Evolutionary conservation across 805 yeast species (phyloP).

Genomic region (Yarrowia bubula): DNA sequence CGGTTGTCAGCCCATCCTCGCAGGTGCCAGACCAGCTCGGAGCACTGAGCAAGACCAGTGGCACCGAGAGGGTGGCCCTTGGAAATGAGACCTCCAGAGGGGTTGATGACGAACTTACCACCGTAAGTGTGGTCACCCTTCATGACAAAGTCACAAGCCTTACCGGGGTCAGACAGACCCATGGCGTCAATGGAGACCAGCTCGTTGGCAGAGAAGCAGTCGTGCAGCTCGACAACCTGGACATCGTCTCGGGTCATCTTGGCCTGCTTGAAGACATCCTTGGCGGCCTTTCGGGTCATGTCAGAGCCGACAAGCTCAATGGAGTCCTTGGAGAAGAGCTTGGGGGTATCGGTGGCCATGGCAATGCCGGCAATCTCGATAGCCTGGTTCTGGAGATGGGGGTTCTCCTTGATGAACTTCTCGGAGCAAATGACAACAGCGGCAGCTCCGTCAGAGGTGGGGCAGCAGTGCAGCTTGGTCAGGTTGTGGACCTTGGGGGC

Average conservation of each 20-base stretch:
- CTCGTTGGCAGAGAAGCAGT: conserved; percentile 36
- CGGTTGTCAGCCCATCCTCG: conserved; percentile 36
- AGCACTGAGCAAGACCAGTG: conserved; percentile 35
- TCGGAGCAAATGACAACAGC: conserved; percentile 34
- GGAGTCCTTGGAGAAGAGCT: conserved; percentile 31
- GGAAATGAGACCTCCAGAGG: conserved; percentile 35
- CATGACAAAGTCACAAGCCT: conserved; percentile 32
- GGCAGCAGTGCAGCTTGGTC: conserved; percentile 35
- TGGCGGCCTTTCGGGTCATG: conserved; percentile 33
- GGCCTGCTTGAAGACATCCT: conserved; percentile 30
- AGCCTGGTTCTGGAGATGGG: conserved; percentile 32
- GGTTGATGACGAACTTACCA: conserved; percentile 34
- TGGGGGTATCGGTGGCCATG: conserved; percentile 32
- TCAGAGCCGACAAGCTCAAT: conserved; percentile 33
- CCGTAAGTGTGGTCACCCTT: conserved; percentile 34
- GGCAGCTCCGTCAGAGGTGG: conserved; percentile 37
- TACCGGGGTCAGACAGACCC: conserved; percentile 33
- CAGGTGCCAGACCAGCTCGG: conserved; percentile 35
- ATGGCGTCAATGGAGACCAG: conserved; percentile 33
- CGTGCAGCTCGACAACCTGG: conserved; percentile 36
- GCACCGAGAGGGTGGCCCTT: conserved; percentile 37
- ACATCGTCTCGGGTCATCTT: conserved; percentile 32
- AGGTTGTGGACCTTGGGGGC: conserved; percentile 32
- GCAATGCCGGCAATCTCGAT: conserved; percentile 34
- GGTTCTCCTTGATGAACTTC: conserved; percentile 32